Evolutionary conservation across 352 stramenopile genomes (phyloP), one percentile per base, ranked within the genome.

Genomic region (Phytophthora chlamydospora): DNA sequence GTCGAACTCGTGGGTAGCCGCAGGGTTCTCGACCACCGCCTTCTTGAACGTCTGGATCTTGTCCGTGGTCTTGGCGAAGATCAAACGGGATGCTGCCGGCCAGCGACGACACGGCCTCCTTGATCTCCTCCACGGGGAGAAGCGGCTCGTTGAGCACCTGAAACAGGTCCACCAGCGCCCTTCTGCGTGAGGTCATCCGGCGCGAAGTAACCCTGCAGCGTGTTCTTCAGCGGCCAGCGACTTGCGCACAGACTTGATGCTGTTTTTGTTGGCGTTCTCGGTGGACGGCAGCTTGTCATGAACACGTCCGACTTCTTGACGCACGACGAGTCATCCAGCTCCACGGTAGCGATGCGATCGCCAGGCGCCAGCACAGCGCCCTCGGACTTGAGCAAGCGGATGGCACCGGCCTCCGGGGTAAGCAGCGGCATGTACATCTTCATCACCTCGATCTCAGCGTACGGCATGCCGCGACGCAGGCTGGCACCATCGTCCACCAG

Each of bases 401-500:
- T 97, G 5, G 97, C 76, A 81, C 98, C 98, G 34, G 83, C 84
- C 77, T 99, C 98, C 21, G 96, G 96, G 0, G 98, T 98, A 58
- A 98, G 91, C 36, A 99, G 83, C 19, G 97, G 97, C 97, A 99
- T 99, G 85, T 99, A 99, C 98, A 99, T 99, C 85, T 99, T 99
- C 98, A 99, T 99, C n/a, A 99, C 98, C 61, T 96, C 88, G 13
- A 96, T 91, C 64, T 96, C 88, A 34, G 86, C 88, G 66, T 91
- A 96, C 57, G 88, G 85, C 78, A 91, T 95, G 34, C 84, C 85
- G 38, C 86, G 85, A 70, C 84, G 84, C 31, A 96, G 73, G 8
- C 94, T 90, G 16, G 95, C 84, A 19, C 97, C 97, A 66, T 99
- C 96, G 31, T 97, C 81, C 24, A 99, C 96, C n/a, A 99, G 82